Percentiles rank a stretch among this genome's conserved stretches.
phyloP scores from a whole-genome alignment of 2,329 filamentous ascomycete genomes.

The Helminthosporium solani region DNA sequence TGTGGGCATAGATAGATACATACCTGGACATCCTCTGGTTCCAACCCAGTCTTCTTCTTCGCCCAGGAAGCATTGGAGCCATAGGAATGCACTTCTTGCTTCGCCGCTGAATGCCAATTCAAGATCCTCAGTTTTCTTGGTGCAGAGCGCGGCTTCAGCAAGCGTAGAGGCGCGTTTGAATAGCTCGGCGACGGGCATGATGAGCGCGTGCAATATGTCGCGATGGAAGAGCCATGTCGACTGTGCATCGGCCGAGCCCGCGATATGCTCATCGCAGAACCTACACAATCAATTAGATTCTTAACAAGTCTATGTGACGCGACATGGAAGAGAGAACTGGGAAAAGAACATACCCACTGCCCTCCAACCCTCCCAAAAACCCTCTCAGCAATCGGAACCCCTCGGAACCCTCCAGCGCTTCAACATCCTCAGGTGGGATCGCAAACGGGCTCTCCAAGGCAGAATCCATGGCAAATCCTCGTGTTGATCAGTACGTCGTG shows the following conservation, averaged over 20 bases:
- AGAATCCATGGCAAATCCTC: not conserved
- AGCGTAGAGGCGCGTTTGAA: slow-evolving; percentile 56
- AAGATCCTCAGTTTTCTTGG: slow-evolving; percentile 46
- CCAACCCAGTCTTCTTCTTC: slow-evolving; percentile 61
- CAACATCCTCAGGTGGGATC: slow-evolving; percentile 45
- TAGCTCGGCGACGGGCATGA: slow-evolving; percentile 59
- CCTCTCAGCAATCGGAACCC: slow-evolving; percentile 48
- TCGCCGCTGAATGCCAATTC: slow-evolving; percentile 59
- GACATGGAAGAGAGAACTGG: not conserved
- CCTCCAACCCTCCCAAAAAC: slow-evolving; percentile 39
- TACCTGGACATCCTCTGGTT: slow-evolving; percentile 55
- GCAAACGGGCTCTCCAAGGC: slow-evolving; percentile 43
- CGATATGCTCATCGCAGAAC: slow-evolving; percentile 47
- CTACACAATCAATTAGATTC: too few relatives aligned
- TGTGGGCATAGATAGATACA: not conserved
- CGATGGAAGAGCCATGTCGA: slow-evolving; percentile 55
- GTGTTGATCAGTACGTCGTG: not conserved
- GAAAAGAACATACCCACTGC: slow-evolving; percentile 41
- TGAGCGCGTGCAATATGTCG: slow-evolving; percentile 59
- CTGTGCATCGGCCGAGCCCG: slow-evolving; percentile 34
- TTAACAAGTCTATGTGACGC: too few relatives aligned
- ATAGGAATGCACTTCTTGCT: slow-evolving; percentile 59
- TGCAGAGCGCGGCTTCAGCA: slow-evolving; percentile 53
- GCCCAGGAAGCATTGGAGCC: slow-evolving; percentile 59
- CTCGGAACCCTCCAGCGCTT: slow-evolving; percentile 41